These are phyloP conservation scores for Cenchrus purpureus DNA, from an alignment of 176 grass and related monocot species.

Conservation along the genomic window DNA sequence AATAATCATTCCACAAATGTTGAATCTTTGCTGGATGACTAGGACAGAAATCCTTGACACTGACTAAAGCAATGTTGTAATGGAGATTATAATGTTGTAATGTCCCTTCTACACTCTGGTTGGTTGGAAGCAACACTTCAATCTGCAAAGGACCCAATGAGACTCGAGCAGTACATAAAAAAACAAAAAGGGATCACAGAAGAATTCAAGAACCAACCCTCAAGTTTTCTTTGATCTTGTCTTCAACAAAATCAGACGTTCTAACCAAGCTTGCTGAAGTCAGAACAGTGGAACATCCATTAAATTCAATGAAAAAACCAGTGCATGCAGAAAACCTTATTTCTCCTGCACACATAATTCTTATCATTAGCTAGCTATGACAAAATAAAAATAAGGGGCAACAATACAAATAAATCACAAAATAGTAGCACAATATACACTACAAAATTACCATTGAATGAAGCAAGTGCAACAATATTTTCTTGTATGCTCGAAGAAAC, in stretches of 20 bases:
- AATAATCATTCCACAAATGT: not conserved
- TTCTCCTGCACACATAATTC: not conserved
- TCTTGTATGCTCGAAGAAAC: too few species aligned
- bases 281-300: slow-evolving; percentile 1
- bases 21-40: not conserved
- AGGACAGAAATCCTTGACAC: not conserved
- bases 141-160: not conserved
- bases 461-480: slow-evolving; percentile 15
- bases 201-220: not conserved
- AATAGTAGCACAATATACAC: not conserved
- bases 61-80: slow-evolving; percentile 22
- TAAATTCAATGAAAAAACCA: slow-evolving; percentile 20
- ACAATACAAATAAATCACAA: not conserved
- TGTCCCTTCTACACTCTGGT: not conserved
- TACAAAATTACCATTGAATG: slow-evolving; percentile 13
- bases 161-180: not conserved
- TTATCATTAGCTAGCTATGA: not conserved
- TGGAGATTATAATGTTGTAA: not conserved
- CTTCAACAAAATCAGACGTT: not conserved
- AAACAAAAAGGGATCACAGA: not conserved
- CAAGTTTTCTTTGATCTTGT: not conserved
- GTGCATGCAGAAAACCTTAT: slow-evolving; percentile 14
- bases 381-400: too few species aligned
- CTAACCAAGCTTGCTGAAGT: slow-evolving; percentile 17
- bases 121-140: slow-evolving; percentile 24